Base-by-base conservation (phyloP, 768 basidiomycete genomes). In the Lentinula lateritia region DNA sequence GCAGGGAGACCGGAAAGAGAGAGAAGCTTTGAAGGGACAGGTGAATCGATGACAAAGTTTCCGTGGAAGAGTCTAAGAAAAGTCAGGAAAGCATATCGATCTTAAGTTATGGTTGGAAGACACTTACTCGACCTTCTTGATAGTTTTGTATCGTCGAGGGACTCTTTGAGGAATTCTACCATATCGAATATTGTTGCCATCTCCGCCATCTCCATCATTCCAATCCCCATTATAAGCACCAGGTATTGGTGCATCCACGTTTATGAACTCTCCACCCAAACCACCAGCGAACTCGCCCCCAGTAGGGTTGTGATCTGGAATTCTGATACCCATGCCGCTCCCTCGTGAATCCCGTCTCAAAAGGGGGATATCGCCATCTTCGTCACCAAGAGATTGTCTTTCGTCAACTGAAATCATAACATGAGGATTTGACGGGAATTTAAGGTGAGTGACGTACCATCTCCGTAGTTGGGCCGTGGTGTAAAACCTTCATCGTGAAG, bases 151-250 rank as follows among this genome's bases (percentile, higher is more conserved):
- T 56, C 95, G 77, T 52, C 96, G 76, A 0, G 93, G 89, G 1
- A 97, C 90, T 23, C 95, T 82, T 69, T 95, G 92, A 0, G 96
- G 95, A 61, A 97, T 94, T 10, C 88, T 78, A 0, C 96, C 95
- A 70, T 96, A 98, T 18, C 93, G 81, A 61, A 92, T 91, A 63
- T 90, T 88, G 67, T 68, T 82, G 52, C 80, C 80, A 18, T 81
- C 76, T 18, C 76, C 61, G 8, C 57, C 53, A 10, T 50, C 57
- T 15, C 73, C 76, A 6, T 83, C 85, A 0, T 69, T 68, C 60
- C 63, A 60, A 20, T 64, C 64, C 16, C 71, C 70, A 43, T 69
- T 67, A 39, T 81, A 83, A 3, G 72, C 76, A 6, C 84, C 85
- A 0, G 78, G 79, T 65, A 79, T 67, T 20, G 69, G 70, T n/a